Base-by-base conservation (phyloP, 2,329 filamentous ascomycete genomes). In the Calonectria hawksworthii region DNA sequence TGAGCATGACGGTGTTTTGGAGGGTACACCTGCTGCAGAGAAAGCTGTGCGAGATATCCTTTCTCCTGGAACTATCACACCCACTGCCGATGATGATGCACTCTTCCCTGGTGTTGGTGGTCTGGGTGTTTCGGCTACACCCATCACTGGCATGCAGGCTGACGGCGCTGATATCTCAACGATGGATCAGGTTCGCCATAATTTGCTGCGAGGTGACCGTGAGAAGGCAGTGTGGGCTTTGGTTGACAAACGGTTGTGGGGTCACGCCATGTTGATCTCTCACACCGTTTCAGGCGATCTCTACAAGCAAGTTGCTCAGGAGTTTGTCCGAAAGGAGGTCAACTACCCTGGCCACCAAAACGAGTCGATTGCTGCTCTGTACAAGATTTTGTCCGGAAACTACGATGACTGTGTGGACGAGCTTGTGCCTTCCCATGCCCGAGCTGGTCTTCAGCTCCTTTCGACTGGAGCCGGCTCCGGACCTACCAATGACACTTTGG, bases 261-360 rank as follows among this genome's bases (percentile, higher is more conserved):
- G 95, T 2, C 98, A 99, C 84, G 98, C 97, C 4, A 94, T 99
- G 90, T 89, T 99, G 26, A 93, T 99, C 44, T 94, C 97, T 1
- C 91, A 92, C 75, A 93, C 92, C 0, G 84, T 98, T 86, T 97
- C 95, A 1, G 88, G 94, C 63, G 94, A 95, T 28, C 88, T 98
- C 3, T 99, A 98, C 91, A 98, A 96, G 83, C 95, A 98, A 83
- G 96, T 99, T 32, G 92, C 96, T 0, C 96, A 98, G 81, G 97
- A 99, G 81, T 99, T 99, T 81, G 94, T 99, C 23, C 94, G 96
- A 78, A 96, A 98, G 81, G 97, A 99, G 84, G 95, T 99, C 70
- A 98, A 97, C 83, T 93, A 93, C 68, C 88, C 93, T 4, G 93
- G 94, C 2, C 92, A 93, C 69, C 95, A 94, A 79, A 96, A 96